Evolutionary conservation across 2,329 filamentous ascomycete genomes (phyloP), one percentile per base, ranked within the genome.

Genomic region (Magnaporthiopsis poae): DNA sequence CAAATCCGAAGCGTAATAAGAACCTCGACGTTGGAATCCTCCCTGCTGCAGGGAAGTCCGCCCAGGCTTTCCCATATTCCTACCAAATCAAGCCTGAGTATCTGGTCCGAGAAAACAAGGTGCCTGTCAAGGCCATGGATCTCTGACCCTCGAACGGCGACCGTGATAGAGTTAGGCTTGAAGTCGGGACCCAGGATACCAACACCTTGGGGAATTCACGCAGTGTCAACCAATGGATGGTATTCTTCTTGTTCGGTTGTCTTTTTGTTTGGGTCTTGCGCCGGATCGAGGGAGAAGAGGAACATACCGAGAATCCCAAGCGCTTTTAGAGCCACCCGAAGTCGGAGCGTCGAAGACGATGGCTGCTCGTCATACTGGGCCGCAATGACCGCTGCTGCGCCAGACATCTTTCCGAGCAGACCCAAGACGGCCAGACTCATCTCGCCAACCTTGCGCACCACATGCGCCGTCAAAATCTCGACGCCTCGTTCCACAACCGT

Each of bases 401-500:
- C 94, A 0, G 92, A 92, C 90, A 98, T 96, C 76, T 97, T 96
- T 2, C 85, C 90, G 2, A 96, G 70, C 1, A 98, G 80, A 0
- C 94, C 94, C 0, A 98, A 76, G 21, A 89, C 87, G 0, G 91
- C 87, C 1, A 93, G 80, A 61, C 78, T 78, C 0, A 88, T 78
- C 25, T 74, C 69, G 60, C 79, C 75, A 69, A 94, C 87, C 0
- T 80, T 76, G 0, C 81, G 80, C 1, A 92, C 75, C 0, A 90
- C 88, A 69, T 89, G 90, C 0, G 90, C 90, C 0, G 88, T 89
- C 9, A 96, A 80, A 65, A 97, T 91, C 64, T 97, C 93, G 81
- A 90, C 96, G 1, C 87, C 90, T 31, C 84, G 80, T 0, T 84
- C 76, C 8, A 82, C 84, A 0, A 97, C 77, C 0, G 86, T 85